Conservation (phyloP, 306 rosid genomes). For the Vicia sativa region DNA sequence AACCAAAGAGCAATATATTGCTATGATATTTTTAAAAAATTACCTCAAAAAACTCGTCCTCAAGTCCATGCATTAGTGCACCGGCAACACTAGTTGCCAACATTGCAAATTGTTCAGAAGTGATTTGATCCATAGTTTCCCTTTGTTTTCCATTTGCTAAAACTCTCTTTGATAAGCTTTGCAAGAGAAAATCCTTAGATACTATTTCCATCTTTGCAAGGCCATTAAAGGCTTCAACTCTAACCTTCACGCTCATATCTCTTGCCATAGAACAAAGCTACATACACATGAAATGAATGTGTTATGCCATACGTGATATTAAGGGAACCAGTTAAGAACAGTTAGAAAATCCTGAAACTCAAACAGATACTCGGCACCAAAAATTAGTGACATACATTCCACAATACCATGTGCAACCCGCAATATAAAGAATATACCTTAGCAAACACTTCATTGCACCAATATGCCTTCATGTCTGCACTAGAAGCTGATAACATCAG, state of each 20-base stretch:
- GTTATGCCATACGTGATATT: conserved; percentile 31
- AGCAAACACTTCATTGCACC: conserved; percentile 70
- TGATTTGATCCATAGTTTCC: conserved; percentile 45
- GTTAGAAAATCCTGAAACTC: conserved; percentile 25
- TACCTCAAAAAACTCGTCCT: conserved; percentile 95
- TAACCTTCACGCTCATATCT: conserved; percentile 85
- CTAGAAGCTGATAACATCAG: conserved; percentile 53
- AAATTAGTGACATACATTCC: not conserved
- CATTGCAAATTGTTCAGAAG: conserved; percentile 51
- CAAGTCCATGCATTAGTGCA: conserved; percentile 85
- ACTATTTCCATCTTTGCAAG: conserved; percentile 61
- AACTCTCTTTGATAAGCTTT: conserved; percentile 80
- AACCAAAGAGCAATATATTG: conserved; percentile 27
- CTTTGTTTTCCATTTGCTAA: conserved; percentile 47
- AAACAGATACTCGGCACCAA: conserved; percentile 24
- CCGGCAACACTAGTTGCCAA: conserved; percentile 70
- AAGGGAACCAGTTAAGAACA: conserved; percentile 21
- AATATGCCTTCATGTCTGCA: conserved; percentile 55
- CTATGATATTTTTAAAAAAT: conserved; percentile 11
- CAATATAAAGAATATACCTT: conserved; percentile 51
- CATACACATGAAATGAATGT: conserved; percentile 40
- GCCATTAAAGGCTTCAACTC: conserved; percentile 71
- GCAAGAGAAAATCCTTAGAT: conserved; percentile 79
- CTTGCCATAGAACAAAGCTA: conserved; percentile 85
- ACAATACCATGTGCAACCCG: not conserved